phyloP scores from a whole-genome alignment of 352 stramenopile species.

The Globisporangium camurandrum region DNA sequence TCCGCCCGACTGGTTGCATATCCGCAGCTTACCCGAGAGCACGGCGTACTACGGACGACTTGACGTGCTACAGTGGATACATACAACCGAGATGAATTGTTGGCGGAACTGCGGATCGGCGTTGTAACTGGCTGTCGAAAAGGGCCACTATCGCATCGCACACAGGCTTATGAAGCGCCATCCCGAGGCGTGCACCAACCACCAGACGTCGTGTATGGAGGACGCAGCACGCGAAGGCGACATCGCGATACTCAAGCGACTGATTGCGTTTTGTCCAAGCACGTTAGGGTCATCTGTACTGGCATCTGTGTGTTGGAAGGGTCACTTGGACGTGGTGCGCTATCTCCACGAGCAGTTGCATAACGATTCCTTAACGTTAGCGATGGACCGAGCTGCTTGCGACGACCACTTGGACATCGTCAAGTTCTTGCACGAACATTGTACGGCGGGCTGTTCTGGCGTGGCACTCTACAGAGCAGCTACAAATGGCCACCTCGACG shows the following conservation, averaged over 20 bases:
- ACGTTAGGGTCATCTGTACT: not conserved
- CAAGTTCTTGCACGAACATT: not conserved
- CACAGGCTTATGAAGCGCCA: not conserved
- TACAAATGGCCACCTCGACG: not conserved
- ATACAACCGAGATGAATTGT: not conserved
- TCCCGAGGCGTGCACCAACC: not conserved
- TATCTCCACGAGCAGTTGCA: not conserved
- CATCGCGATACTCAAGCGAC: not conserved
- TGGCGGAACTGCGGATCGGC: not conserved
- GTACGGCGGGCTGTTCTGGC: not conserved
- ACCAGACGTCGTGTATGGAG: not conserved
- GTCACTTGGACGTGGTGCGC: not conserved
- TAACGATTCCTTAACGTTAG: not conserved
- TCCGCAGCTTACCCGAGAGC: not conserved
- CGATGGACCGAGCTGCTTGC: not conserved
- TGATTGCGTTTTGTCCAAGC: not conserved
- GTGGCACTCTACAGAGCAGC: not conserved
- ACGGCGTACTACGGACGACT: not conserved
- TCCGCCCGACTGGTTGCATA: no score
- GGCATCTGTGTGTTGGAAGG: not conserved
- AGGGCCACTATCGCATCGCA: not conserved
- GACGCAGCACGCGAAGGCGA: not conserved
- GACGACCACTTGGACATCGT: not conserved
- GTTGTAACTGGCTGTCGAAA: not conserved
- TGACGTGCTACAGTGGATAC: not conserved